Base-by-base conservation (phyloP, 192 early-diverging fungal species). In the Jimgerdemannia lactiflua region DNA sequence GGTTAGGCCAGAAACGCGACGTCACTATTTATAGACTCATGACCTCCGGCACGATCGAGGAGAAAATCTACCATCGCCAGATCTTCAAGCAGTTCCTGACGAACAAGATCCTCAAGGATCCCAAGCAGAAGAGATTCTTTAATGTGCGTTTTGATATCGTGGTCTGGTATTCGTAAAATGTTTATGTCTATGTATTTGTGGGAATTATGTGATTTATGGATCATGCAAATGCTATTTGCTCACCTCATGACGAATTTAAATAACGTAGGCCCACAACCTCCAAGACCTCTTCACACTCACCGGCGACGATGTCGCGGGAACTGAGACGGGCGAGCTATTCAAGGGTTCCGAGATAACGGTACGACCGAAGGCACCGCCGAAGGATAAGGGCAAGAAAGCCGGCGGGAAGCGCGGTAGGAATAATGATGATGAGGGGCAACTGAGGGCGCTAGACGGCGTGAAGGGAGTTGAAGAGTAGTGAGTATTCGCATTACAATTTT, bases 41-140 rank as follows among this genome's bases (percentile, higher is more conserved):
- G 96, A 98, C 95, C 39, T 91, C 92, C 4, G 92, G 95, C 0
- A 98, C 95, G 0, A 97, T 97, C 49, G 95, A 97, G 76, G 95
- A 97, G 81, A 97, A 97, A 82, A 98, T 97, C 9, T 97, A 97
- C 74, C 96, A 96, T 79, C 89, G 98, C 20, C 98, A 99, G 80
- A 97, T 99, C 64, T 98, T 95, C 82, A 99, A 99, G 75, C 95
- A 96, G 84, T 96, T 97, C 75, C 72, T 99, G 80, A 93, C 95
- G n/a, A 95, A 96, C 87, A 97, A 98, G 80, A 94, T 99, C 42
- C 82, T 99, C 70, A 91, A 92, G 43, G 96, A 98, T 70, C 95
- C 97, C 7, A 89, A 89, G 71, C 95, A 96, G 78, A 84, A 89
- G 78, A 89, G 95, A 40, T 98, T 97, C 78, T 98, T 98, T 78